phyloP scores from a whole-genome alignment of 2,329 filamentous ascomycete species.

The Trematosphaeria pertusa region DNA sequence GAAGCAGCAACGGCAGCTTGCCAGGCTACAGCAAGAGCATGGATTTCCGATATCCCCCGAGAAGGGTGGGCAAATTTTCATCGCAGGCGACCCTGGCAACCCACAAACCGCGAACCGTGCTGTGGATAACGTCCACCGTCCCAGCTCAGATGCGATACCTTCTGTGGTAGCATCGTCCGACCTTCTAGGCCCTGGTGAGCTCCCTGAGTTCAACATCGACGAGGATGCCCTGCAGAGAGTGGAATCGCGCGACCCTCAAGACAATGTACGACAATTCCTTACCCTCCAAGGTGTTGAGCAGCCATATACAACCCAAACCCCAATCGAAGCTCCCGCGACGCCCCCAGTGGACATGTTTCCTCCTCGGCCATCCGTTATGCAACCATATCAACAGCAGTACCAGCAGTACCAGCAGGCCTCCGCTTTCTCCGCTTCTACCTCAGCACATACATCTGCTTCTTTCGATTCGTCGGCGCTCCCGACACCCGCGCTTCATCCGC shows the following conservation, averaged over 20 bases:
- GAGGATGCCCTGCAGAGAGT: constrained; percentile 75
- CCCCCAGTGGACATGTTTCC: constrained; percentile 51
- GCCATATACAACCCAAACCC: constrained; percentile 70
- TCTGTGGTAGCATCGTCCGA: constrained; percentile 93
- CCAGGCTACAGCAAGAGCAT: constrained; percentile 76
- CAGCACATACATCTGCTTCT: constrained; percentile 39
- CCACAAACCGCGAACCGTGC: constrained; percentile 67
- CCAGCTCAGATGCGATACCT: constrained; percentile 76
- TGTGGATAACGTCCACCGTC: constrained; percentile 64
- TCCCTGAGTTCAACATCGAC: constrained; percentile 72
- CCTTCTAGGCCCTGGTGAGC: constrained; percentile 74
- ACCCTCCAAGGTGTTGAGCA: constrained; percentile 77
- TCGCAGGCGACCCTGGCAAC: constrained; percentile 81
- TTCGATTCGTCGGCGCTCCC: constrained; percentile 34
- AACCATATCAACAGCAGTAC: constrained; percentile 30
- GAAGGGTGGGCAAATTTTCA: constrained; percentile 73
- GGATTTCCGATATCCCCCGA: constrained; percentile 67
- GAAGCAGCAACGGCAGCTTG: constrained; percentile 79
- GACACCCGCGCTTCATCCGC: constrained; percentile 47
- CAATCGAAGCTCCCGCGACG: constrained; percentile 58
- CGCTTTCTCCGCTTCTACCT: constrained; percentile 45
- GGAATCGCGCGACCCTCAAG: constrained; percentile 79
- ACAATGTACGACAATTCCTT: constrained; percentile 91
- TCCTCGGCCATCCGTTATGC: constrained; percentile 37
- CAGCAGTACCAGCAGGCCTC: constrained; percentile 39